Conservation (phyloP, 73 alveolate genomes). For the Symbiodinium natans region DNA sequence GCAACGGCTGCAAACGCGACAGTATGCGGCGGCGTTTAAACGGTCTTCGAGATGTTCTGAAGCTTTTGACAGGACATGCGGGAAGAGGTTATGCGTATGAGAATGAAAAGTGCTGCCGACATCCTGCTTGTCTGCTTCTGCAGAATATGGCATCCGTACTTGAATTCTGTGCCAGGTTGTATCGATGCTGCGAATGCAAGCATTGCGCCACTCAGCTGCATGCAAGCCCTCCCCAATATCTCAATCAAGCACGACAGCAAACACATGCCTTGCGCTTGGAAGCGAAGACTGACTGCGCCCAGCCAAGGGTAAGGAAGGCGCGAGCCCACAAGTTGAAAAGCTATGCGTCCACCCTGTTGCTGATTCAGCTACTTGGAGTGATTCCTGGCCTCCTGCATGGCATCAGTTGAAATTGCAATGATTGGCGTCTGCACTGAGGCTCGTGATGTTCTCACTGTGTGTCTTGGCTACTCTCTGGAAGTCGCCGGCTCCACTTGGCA, state of each 20-base stretch:
- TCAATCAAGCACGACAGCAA: no score
- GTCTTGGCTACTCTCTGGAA: not conserved
- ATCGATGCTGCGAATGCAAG: constrained; percentile 88
- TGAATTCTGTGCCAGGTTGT: constrained; percentile 10
- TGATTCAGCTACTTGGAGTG: constrained; percentile 48
- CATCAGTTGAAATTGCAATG: not conserved
- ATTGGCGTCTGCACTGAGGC: not conserved
- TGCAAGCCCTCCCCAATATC: no score
- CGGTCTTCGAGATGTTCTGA: no score
- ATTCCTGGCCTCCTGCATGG: not conserved
- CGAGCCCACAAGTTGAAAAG: constrained; percentile 47
- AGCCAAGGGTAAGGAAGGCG: constrained; percentile 51
- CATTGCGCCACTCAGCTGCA: constrained; percentile 58
- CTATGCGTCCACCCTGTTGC: constrained; percentile 69
- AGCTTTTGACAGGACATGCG: constrained; percentile 62
- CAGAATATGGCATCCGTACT: not conserved
- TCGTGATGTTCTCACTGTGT: constrained; percentile 50
- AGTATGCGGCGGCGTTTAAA: no score
- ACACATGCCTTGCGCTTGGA: no score
- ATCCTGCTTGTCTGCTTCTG: not conserved
- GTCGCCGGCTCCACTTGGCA: not conserved
- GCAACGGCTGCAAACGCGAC: not conserved
- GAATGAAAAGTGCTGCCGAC: constrained; percentile 6
- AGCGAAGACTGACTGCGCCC: not conserved
- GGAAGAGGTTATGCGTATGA: constrained; percentile 77